Conservation (phyloP, 768 basidiomycete species). For the Mycena albidolilacea region DNA sequence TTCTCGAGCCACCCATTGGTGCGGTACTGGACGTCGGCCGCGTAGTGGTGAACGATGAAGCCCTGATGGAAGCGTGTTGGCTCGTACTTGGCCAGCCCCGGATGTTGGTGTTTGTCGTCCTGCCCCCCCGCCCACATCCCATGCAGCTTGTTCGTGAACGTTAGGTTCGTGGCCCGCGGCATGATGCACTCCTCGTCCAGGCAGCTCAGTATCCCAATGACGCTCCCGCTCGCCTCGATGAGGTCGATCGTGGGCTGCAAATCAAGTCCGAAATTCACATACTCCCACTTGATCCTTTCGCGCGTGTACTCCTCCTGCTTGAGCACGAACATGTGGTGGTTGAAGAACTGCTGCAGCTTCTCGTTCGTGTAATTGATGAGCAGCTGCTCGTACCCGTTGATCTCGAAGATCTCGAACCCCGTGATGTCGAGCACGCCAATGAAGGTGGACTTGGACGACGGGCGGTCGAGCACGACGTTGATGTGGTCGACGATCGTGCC, state of each 20-base stretch:
- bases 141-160: constrained; percentile 94
- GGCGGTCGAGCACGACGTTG: constrained; percentile 94
- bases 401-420: constrained; percentile 97
- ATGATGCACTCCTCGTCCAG: constrained; percentile 99
- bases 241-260: constrained; percentile 98
- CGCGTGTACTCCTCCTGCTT: constrained; percentile 99
- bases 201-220: constrained; percentile 92
- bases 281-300: constrained; percentile 98
- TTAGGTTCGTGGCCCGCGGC: constrained; percentile 96
- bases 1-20: constrained; percentile 99
- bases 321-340: constrained; percentile 99
- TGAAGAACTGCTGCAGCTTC: constrained; percentile 97
- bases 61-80: constrained; percentile 93
- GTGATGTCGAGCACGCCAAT: constrained; percentile 99
- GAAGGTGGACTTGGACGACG: constrained; percentile 92
- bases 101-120: constrained; percentile 72
- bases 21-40: constrained; percentile 95
- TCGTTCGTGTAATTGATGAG: constrained; percentile 99
- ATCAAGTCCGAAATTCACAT: constrained; percentile 97
- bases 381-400: constrained; percentile 97
- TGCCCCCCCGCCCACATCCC: constrained; percentile 77
- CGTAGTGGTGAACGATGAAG: constrained; percentile 96
- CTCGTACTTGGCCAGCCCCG: constrained; percentile 88
- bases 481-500: constrained; percentile 94
- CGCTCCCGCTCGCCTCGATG: constrained; percentile 87